These are phyloP conservation scores for Pulveroboletus sp. DNA, from an alignment of 768 basidiomycete species.

Conservation along the genomic window DNA sequence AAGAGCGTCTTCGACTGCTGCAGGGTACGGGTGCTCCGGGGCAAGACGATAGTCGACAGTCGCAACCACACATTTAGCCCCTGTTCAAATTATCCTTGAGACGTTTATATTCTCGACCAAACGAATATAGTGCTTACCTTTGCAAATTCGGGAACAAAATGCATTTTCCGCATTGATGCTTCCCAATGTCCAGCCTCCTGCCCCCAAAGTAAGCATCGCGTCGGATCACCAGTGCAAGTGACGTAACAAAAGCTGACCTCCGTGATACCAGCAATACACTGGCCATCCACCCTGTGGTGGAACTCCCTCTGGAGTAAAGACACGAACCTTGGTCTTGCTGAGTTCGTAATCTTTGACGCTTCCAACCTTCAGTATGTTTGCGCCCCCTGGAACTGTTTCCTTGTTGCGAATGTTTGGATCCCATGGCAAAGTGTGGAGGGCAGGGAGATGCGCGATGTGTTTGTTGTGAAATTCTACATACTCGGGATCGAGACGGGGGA, in stretches of 20 bases:
- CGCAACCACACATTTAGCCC: slow-evolving; percentile 33
- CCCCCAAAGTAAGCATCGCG: not conserved
- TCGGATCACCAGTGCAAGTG: not conserved
- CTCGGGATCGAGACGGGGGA: slow-evolving; percentile 59
- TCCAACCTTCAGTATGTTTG: slow-evolving; percentile 55
- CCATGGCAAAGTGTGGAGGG: slow-evolving; percentile 62
- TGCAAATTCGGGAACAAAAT: slow-evolving; percentile 42
- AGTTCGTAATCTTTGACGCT: slow-evolving; percentile 51
- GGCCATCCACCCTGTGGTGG: slow-evolving; percentile 63
- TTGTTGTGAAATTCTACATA: slow-evolving; percentile 62
- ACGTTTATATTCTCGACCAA: not conserved
- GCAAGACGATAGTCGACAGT: slow-evolving; percentile 34
- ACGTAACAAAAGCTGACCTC: slow-evolving; percentile 47
- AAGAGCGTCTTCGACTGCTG: slow-evolving; percentile 31
- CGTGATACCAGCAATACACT: slow-evolving; percentile 71
- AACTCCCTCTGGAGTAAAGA: slow-evolving; percentile 56
- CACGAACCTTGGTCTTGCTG: slow-evolving; percentile 52
- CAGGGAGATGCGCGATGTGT: slow-evolving; percentile 42
- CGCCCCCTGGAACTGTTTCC: slow-evolving; percentile 54
- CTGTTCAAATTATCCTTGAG: slow-evolving; percentile 7
- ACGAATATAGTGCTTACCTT: slow-evolving; percentile 13
- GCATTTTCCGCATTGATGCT: slow-evolving; percentile 58
- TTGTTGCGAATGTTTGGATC: slow-evolving; percentile 51
- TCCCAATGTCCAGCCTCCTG: slow-evolving; percentile 79
- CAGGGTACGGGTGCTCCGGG: slow-evolving; percentile 34